A percentile compares a stretch with the other conserved stretches of the same genome.
Conservation (phyloP, 2,329 filamentous ascomycete genomes). For the Chlorencoelia australis region DNA sequence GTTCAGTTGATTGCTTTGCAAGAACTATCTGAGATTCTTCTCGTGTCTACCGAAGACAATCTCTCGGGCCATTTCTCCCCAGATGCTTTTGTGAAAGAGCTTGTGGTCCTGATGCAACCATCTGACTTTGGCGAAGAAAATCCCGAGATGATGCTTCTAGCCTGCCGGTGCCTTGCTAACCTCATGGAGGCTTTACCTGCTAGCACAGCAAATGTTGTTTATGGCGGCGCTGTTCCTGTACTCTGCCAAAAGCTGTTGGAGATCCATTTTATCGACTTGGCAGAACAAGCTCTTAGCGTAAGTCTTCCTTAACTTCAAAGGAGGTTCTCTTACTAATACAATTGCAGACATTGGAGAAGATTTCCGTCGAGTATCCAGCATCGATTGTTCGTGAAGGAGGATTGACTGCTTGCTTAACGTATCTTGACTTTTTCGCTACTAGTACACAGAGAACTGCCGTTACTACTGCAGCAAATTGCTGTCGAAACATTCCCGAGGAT, state of each 20-base stretch:
- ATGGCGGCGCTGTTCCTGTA: slow-evolving; percentile 90
- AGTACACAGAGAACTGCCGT: slow-evolving; percentile 95
- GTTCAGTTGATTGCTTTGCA: slow-evolving; percentile 86
- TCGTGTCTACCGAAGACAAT: slow-evolving; percentile 95
- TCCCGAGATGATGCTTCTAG: slow-evolving; percentile 92
- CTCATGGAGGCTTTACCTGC: slow-evolving; percentile 94
- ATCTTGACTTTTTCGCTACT: slow-evolving; percentile 94
- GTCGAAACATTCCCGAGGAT: slow-evolving; percentile 89
- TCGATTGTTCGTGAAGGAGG: slow-evolving; percentile 95
- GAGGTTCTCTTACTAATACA: slow-evolving; percentile 7
- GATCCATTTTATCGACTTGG: slow-evolving; percentile 94
- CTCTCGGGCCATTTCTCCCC: slow-evolving; percentile 90
- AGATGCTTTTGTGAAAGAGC: slow-evolving; percentile 89
- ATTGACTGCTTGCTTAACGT: slow-evolving; percentile 88
- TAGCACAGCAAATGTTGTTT: slow-evolving; percentile 90
- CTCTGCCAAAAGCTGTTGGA: slow-evolving; percentile 91
- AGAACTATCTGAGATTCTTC: slow-evolving; percentile 82
- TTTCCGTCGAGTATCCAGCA: slow-evolving; percentile 89
- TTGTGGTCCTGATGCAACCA: slow-evolving; percentile 84
- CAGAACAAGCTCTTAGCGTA: slow-evolving; percentile 86
- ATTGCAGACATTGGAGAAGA: slow-evolving; percentile 76
- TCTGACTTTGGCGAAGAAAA: slow-evolving; percentile 81
- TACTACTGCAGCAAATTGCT: slow-evolving; percentile 95
- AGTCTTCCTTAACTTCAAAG: slow-evolving; percentile 22
- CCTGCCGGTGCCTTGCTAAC: slow-evolving; percentile 91